A percentile compares a stretch with the other conserved stretches of the same genome.
Conservation (phyloP, 805 yeast genomes). For the Starmerella floricola region DNA sequence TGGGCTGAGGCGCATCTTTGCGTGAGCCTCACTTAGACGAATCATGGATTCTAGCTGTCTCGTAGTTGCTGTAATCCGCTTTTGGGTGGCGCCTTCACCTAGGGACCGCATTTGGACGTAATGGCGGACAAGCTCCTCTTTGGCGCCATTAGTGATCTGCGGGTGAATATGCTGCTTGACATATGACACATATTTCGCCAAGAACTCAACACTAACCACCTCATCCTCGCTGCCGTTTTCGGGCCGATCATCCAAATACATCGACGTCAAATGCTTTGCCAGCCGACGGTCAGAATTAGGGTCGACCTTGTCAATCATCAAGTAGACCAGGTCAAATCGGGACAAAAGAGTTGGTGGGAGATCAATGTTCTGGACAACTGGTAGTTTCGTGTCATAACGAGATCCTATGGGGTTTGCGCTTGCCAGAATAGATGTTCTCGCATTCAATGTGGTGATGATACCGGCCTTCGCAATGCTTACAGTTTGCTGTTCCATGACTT, state of each 20-base stretch:
- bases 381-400: slow-evolving; percentile 84
- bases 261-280: slow-evolving; percentile 79
- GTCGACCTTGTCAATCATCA: slow-evolving; percentile 86
- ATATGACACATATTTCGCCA: slow-evolving; percentile 81
- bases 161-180: slow-evolving; percentile 83
- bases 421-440: slow-evolving; percentile 89
- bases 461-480: slow-evolving; percentile 98
- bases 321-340: slow-evolving; percentile 86
- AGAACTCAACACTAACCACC: slow-evolving; percentile 71
- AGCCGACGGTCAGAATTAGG: slow-evolving; percentile 70
- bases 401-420: slow-evolving; percentile 97
- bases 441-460: slow-evolving; percentile 90
- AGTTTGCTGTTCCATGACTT: slow-evolving; percentile 99
- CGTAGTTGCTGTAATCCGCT: slow-evolving; percentile 93
- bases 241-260: slow-evolving; percentile 83
- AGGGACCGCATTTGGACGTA: slow-evolving; percentile 89
- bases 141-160: slow-evolving; percentile 66
- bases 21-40: slow-evolving; percentile 90
- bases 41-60: slow-evolving; percentile 95
- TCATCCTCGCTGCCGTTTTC: slow-evolving; percentile 55
- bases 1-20: slow-evolving; percentile 76
- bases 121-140: slow-evolving; percentile 68
- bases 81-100: slow-evolving; percentile 86
- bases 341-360: slow-evolving; percentile 92
- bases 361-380: slow-evolving; percentile 91